Evolutionary conservation across 768 basidiomycete genomes (phyloP).

Genomic region (Rhizopogon roseolus): DNA sequence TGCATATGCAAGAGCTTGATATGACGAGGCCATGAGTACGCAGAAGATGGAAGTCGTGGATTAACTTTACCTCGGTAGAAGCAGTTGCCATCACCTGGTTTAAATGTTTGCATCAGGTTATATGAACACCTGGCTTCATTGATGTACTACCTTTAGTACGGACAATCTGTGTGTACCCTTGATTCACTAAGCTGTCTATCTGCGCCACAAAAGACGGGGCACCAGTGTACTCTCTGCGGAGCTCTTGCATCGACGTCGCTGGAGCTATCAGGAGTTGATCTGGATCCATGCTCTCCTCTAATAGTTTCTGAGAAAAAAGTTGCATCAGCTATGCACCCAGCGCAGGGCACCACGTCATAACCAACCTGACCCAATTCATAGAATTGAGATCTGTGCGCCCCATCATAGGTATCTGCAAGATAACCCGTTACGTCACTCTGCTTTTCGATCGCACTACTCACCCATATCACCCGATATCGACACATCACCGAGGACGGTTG

Average conservation of each 20-base stretch:
- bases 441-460: neutral
- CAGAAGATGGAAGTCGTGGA: neutral
- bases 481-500: neutral
- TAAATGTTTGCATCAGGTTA: neutral
- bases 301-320: conserved; percentile 25
- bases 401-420: neutral
- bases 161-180: conserved; percentile 65
- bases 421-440: neutral
- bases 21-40: conserved; percentile 13
- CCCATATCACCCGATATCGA: neutral
- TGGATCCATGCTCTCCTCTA: conserved; percentile 33
- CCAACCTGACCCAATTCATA: conserved; percentile 38
- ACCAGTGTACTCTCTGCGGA: conserved; percentile 65
- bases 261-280: conserved; percentile 50
- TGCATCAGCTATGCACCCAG: neutral
- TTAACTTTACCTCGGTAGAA: conserved; percentile 76
- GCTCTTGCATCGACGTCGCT: conserved; percentile 44
- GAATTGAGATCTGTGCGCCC: conserved; percentile 20
- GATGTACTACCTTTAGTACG: conserved; percentile 59
- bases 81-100: conserved; percentile 80
- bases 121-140: neutral
- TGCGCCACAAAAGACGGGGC: conserved; percentile 61
- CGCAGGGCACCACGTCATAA: neutral
- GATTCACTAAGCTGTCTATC: conserved; percentile 60
- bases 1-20: conserved; percentile 73